Conservation (phyloP, 805 yeast species). For the Saccharomycopsis amapae region DNA sequence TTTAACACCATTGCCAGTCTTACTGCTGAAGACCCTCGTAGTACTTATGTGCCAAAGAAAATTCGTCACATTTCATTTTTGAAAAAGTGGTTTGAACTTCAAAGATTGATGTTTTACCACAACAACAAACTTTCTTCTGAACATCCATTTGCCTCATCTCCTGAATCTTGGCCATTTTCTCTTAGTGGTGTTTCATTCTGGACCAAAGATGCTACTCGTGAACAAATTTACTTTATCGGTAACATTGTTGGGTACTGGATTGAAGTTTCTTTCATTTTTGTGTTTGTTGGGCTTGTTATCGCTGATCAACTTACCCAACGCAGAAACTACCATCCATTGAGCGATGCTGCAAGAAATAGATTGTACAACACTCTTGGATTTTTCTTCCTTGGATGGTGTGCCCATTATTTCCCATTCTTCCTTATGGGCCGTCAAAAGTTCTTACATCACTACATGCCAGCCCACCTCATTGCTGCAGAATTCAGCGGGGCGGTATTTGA, state of each 20-base stretch:
- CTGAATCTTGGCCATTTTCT: constrained; percentile 86
- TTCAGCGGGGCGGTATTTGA: constrained; percentile 79
- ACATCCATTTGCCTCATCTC: constrained; percentile 94
- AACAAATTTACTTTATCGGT: constrained; percentile 86
- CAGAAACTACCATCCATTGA: constrained; percentile 55
- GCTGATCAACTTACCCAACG: constrained; percentile 76
- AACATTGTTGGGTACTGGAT: constrained; percentile 90
- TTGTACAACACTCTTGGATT: constrained; percentile 76
- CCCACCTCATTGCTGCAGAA: constrained; percentile 82
- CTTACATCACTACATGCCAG: constrained; percentile 91
- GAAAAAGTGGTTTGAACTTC: constrained; percentile 85
- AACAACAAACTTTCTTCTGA: constrained; percentile 80
- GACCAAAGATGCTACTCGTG: constrained; percentile 54
- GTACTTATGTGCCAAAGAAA: constrained; percentile 54
- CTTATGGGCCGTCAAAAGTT: constrained; percentile 91
- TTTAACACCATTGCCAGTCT: constrained; percentile 65
- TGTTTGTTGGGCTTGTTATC: constrained; percentile 54
- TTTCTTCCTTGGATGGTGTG: constrained; percentile 69
- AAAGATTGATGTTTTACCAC: constrained; percentile 81
- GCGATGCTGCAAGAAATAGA: constrained; percentile 56
- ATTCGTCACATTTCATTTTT: constrained; percentile 64
- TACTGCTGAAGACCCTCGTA: constrained; percentile 46
- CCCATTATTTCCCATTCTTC: constrained; percentile 70
- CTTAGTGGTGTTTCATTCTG: constrained; percentile 92
- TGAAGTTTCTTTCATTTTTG: constrained; percentile 55